These are phyloP conservation scores for Epichloe baconii DNA, from an alignment of 2,329 filamentous ascomycete genomes.

Conservation along the genomic window DNA sequence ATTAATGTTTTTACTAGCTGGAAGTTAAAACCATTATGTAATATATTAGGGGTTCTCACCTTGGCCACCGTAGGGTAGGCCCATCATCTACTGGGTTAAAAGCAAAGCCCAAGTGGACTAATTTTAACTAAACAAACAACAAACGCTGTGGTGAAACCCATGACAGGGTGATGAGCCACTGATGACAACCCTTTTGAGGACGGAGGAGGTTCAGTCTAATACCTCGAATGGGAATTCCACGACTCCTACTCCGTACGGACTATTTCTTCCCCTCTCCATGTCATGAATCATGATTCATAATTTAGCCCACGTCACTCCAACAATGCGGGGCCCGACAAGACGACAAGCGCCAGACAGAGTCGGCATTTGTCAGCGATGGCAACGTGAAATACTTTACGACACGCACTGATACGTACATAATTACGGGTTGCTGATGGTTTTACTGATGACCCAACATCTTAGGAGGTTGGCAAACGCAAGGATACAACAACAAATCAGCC, in stretches of 20 bases:
- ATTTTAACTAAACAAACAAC: too few relatives aligned
- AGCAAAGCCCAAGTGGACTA: neutral
- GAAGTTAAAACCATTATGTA: too few relatives aligned
- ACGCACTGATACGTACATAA: neutral
- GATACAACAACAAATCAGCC: constrained; percentile 1
- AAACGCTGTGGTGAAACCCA: too few relatives aligned
- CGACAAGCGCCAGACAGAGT: neutral
- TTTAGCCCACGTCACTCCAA: neutral
- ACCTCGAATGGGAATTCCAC: too few relatives aligned
- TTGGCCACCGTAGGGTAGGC: neutral
- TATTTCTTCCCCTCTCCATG: neutral
- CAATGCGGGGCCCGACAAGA: neutral
- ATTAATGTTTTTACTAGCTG: too few relatives aligned
- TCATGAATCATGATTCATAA: constrained; percentile 1
- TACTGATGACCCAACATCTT: neutral
- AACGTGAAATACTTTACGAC: neutral
- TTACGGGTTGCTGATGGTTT: neutral
- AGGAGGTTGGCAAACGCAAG: neutral
- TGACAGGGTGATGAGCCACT: too few relatives aligned
- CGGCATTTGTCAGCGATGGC: neutral
- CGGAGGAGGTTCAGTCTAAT: too few relatives aligned
- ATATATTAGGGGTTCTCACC: neutral
- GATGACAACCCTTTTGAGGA: too few relatives aligned
- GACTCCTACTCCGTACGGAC: neutral
- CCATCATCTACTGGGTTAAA: neutral